phyloP scores from a whole-genome alignment of 192 early-diverging fungal species.

The Coemansia guatemalensis region DNA sequence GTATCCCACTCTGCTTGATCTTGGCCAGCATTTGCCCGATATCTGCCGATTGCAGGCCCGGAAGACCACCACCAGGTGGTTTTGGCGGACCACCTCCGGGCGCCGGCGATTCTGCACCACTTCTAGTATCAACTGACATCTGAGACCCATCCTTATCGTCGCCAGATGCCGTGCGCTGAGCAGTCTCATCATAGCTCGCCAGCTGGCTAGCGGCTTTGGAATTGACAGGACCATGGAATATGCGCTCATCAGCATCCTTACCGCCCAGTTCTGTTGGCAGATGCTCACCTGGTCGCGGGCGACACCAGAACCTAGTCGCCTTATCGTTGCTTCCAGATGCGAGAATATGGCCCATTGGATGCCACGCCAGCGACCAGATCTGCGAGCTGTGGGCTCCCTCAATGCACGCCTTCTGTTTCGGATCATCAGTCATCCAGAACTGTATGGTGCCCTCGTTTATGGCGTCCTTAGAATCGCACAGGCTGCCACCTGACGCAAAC shows the following conservation, averaged over 20 bases:
- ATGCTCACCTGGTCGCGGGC: constrained; percentile 80
- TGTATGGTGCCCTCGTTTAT: constrained; percentile 54
- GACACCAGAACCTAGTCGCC: constrained; percentile 93
- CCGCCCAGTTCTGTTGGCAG: constrained; percentile 43
- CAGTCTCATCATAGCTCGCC: constrained; percentile 10
- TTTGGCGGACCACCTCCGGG: neutral
- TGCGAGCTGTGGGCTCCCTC: constrained; percentile 85
- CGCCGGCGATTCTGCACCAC: too few species aligned
- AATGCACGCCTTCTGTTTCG: constrained; percentile 49
- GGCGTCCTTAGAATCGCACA: constrained; percentile 63
- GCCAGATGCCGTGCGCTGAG: neutral
- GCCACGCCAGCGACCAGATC: constrained; percentile 96
- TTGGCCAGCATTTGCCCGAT: constrained; percentile 43
- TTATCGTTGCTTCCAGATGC: constrained; percentile 95
- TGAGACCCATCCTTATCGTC: constrained; percentile 1
- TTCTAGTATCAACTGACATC: too few species aligned
- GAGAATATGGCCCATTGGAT: constrained; percentile 93
- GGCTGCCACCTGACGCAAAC: constrained; percentile 85
- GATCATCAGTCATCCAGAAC: constrained; percentile 80
- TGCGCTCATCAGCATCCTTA: constrained; percentile 27
- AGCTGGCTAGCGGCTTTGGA: constrained; percentile 14
- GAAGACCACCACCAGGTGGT: constrained; percentile 11
- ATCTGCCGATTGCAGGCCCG: constrained; percentile 33
- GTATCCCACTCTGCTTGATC: constrained; percentile 29
- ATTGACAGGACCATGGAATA: constrained; percentile 31